Evolutionary conservation across 371 early-diverging fungal genomes (phyloP).

Genomic region (Circinella minor): DNA sequence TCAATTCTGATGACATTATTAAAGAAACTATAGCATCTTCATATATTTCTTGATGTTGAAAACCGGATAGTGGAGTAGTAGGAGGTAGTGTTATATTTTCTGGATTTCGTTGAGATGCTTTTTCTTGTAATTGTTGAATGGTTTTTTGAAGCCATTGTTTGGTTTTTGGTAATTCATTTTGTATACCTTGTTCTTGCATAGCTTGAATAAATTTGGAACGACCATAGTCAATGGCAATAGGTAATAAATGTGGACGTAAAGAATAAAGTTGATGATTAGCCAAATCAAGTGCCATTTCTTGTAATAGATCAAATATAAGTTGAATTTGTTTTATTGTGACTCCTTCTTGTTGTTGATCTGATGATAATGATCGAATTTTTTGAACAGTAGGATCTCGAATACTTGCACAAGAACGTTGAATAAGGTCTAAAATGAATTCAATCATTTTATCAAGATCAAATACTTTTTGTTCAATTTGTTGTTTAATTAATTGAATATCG

Average conservation of each 20-base stretch:
- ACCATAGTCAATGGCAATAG: conserved; percentile 75
- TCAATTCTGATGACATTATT: conserved; percentile 37
- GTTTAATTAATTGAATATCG: conserved; percentile 60
- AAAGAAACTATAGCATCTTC: conserved; percentile 63
- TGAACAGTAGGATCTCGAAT: conserved; percentile 68
- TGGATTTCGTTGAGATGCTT: conserved; percentile 62
- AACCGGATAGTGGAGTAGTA: conserved; percentile 32
- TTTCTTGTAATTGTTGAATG: conserved; percentile 31
- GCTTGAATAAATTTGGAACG: conserved; percentile 59
- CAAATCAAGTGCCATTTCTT: conserved; percentile 75
- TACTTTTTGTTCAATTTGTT: conserved; percentile 50
- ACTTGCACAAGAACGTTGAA: conserved; percentile 75
- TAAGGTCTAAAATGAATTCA: conserved; percentile 48
- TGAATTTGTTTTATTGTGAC: conserved; percentile 29
- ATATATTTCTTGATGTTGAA: conserved; percentile 34
- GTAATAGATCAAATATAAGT: conserved; percentile 57
- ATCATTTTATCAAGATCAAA: conserved; percentile 55
- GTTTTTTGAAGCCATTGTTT: conserved; percentile 59
- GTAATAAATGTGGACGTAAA: conserved; percentile 64
- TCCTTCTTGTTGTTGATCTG: too few relatives aligned
- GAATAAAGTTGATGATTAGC: conserved; percentile 67
- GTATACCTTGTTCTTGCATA: conserved; percentile 35
- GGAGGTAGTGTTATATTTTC: conserved; percentile 41
- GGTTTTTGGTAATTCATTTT: conserved; percentile 43
- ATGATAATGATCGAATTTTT: conserved; percentile 17